Conservation (phyloP, 2,329 filamentous ascomycete genomes). For the Colletotrichum chlorophyti region DNA sequence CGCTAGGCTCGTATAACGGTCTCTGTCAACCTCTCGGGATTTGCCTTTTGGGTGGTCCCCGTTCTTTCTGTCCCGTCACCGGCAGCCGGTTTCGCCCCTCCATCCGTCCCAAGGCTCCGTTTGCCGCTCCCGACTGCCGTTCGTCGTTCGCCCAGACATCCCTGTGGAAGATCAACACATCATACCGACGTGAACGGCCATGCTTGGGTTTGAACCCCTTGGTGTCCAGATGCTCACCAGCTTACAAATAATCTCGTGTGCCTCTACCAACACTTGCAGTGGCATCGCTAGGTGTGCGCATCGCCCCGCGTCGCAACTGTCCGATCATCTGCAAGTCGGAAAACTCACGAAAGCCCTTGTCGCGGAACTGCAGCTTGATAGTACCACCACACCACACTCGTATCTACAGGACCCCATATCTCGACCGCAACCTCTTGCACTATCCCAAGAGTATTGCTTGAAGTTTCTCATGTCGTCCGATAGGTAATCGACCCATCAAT, state of each 20-base stretch:
- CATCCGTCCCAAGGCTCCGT: neutral
- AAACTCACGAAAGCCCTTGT: neutral
- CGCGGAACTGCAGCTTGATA: neutral
- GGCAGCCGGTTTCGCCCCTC: slow-evolving; percentile 7
- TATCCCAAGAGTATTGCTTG: no score
- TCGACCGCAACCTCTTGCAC: neutral
- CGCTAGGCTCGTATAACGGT: no score
- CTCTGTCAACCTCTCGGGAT: no score
- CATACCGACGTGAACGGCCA: no score
- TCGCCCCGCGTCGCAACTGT: no score
- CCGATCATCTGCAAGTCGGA: neutral
- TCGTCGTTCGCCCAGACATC: no score
- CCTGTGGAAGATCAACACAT: no score
- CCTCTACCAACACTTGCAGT: no score
- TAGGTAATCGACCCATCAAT: neutral
- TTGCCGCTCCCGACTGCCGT: slow-evolving; percentile 23
- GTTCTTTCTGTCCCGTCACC: neutral
- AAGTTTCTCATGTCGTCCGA: neutral
- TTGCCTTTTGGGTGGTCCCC: neutral
- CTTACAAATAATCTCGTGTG: no score
- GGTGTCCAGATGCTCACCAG: neutral
- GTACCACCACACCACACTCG: neutral
- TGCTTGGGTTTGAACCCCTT: no score
- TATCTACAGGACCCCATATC: neutral
- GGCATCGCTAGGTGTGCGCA: no score